Evolutionary conservation across 148 eudicot genomes (phyloP).

Genomic region (Salicornia ramosissima): DNA sequence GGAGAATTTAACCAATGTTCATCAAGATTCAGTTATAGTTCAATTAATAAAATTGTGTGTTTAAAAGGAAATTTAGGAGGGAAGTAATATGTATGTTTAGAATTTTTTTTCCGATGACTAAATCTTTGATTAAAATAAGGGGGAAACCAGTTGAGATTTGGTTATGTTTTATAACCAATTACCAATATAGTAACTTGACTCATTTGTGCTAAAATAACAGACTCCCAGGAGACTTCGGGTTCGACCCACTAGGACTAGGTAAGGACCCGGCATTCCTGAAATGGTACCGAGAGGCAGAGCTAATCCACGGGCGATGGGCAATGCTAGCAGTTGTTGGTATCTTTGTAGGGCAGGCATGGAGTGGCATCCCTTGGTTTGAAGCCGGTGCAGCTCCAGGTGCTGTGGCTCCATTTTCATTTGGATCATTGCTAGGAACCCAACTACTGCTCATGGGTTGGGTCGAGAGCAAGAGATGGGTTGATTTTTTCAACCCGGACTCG

Average conservation of each 20-base stretch:
- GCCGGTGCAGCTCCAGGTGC: constrained; percentile 97
- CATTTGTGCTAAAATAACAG: constrained; percentile 28
- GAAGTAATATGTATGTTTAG: no score
- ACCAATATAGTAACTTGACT: neutral
- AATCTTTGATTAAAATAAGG: no score
- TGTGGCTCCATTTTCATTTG: constrained; percentile 84
- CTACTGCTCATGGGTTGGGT: constrained; percentile 99
- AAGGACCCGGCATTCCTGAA: constrained; percentile 96
- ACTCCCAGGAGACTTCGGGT: constrained; percentile 92
- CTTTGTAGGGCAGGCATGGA: constrained; percentile 91
- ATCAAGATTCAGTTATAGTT: no score
- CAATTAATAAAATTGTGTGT: no score
- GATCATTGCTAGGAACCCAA: constrained; percentile 80
- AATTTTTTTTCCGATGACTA: no score
- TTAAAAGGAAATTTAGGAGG: no score
- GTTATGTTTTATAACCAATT: neutral
- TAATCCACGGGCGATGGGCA: constrained; percentile 98
- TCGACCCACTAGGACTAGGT: constrained; percentile 95
- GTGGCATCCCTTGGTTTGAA: constrained; percentile 93
- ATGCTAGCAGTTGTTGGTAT: constrained; percentile 93
- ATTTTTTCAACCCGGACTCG: constrained; percentile 88
- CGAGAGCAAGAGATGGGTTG: constrained; percentile 98
- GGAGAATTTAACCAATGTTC: no score
- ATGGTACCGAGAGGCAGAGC: constrained; percentile 98
- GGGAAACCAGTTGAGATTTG: neutral